Evolutionary conservation across 1,139 yeast species (phyloP), one percentile per base, ranked within the genome.

Genomic region (Magnusiomyces ingens): DNA sequence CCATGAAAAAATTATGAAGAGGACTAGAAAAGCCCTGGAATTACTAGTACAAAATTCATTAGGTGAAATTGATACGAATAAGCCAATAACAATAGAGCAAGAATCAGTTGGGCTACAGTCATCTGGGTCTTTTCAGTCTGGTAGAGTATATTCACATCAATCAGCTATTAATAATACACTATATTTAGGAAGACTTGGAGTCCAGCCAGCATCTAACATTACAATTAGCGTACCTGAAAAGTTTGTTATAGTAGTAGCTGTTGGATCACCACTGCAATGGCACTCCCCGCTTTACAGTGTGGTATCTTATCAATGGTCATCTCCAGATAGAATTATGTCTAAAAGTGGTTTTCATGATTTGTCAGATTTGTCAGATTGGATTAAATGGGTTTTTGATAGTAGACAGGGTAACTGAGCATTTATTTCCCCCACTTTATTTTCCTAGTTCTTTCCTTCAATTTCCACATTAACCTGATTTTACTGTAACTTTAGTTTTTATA

Each of bases 281-380:
- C 56, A 59, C 49, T 55, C 52, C 22, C 73, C 68, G 59, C 69
- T 57, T 59, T 64, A 56, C 58, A 63, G 49, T 59, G 69, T 35
- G 65, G 71, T 55, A 61, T 73, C 62, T 57, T 66, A 55, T 60
- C 64, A 53, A 61, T 69, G 77, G 17, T 13, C 29, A 3, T 45
- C 32, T 29, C n/a, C 21, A 58, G 73, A 76, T 29, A 70, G 67
- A 17, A 50, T 55, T 13, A 22, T 59, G 15, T 59, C 66, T 4
- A 54, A 56, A 26, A 61, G 65, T 2, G 60, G 60, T 0, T 81
- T 83, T 61, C 80, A 77, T 58, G 90, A 84, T 59, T 70, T 82
- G 51, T 69, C 74, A 37, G 90, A 83, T 58, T 70, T 84, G 3
- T 84, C 80, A 53, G 85, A 82, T 60, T 82, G 90, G 70, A 67